A percentile compares a stretch with the other conserved stretches of the same genome.
phyloP scores from a whole-genome alignment of 768 basidiomycete genomes.

The Jaapia argillacea region DNA sequence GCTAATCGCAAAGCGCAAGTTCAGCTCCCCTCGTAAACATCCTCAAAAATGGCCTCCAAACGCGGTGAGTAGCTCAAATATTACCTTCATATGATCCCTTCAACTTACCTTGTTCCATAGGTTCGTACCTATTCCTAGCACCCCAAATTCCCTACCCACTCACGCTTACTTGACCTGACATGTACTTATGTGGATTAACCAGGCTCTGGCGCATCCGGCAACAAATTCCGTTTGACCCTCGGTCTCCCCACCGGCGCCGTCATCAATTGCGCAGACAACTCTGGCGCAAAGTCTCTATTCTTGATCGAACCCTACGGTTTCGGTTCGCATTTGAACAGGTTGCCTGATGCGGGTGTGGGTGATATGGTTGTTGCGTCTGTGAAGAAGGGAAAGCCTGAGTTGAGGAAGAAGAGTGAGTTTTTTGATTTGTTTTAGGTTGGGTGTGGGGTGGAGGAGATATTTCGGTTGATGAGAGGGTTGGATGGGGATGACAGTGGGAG shows the following conservation, averaged over 20 bases:
- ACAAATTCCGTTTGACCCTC: conserved; percentile 92
- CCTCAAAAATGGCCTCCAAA: background rate
- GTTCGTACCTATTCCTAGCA: too few species aligned
- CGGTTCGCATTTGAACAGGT: conserved; percentile 93
- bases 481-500: background rate
- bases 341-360: conserved; percentile 92
- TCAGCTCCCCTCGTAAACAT: too few species aligned
- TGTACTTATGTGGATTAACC: conserved; percentile 1
- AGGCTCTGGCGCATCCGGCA: conserved; percentile 70
- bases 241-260: conserved; percentile 93
- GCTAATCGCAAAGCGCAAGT: too few species aligned
- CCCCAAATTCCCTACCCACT: too few species aligned
- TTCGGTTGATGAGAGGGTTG: background rate
- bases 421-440: background rate
- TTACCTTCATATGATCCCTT: too few species aligned
- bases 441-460: background rate
- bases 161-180: too few species aligned
- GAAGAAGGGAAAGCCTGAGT: conserved; percentile 99
- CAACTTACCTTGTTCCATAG: too few species aligned
- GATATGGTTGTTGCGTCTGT: conserved; percentile 96
- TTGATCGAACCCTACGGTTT: conserved; percentile 93
- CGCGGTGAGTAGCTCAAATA: background rate
- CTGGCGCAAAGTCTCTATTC: conserved; percentile 92
- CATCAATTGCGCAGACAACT: conserved; percentile 98
- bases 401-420: conserved; percentile 94